Evolutionary conservation across 176 grass and related monocot genomes (phyloP).

Genomic region (Triticum timopheevii): DNA sequence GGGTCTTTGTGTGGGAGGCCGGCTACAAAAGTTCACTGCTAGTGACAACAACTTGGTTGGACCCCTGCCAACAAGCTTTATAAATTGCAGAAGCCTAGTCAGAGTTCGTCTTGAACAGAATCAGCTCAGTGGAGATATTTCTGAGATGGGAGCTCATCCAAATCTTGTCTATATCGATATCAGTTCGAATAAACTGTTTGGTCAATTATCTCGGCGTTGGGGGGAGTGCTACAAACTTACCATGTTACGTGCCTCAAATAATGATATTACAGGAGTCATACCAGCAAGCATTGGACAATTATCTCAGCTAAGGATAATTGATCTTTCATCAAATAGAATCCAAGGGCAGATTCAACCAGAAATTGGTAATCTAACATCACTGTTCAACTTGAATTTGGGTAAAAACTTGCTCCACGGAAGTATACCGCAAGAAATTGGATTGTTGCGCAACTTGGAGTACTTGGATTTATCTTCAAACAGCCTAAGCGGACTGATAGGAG

Average conservation of each 20-base stretch:
- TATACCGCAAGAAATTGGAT: neutral
- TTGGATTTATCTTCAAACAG: neutral
- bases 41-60: neutral
- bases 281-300: neutral
- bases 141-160: no score
- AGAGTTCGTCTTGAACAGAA: no score
- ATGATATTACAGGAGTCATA: no score
- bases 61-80: neutral
- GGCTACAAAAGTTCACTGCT: neutral
- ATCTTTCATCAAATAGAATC: neutral
- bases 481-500: neutral
- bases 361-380: neutral
- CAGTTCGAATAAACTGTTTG: no score
- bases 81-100: neutral
- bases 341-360: neutral
- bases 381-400: neutral
- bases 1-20: neutral
- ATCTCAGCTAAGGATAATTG: neutral
- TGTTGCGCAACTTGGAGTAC: neutral
- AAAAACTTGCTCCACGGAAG: neutral
- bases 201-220: no score
- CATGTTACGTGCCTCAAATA: no score
- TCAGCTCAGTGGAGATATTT: no score
- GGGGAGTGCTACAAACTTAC: no score
- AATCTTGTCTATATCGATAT: neutral